Conservation (phyloP, 495 filamentous ascomycete species). For the Penicillium waksmanii region DNA sequence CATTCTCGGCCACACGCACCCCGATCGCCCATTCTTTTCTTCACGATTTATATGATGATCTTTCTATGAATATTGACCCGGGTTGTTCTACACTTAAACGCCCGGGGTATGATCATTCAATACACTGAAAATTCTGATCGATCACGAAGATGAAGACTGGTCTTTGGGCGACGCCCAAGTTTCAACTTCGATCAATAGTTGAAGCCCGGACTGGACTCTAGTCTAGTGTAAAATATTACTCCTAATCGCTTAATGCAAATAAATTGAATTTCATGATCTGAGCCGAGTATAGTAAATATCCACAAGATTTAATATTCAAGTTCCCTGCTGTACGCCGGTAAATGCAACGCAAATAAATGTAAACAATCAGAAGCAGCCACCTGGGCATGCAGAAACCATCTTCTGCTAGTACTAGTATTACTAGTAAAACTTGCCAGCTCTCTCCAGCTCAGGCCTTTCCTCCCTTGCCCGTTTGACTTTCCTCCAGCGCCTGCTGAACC, state of each 20-base stretch:
- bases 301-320: too few species aligned
- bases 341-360: too few species aligned
- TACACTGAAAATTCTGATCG: conserved; percentile 56
- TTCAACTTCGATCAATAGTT: too few species aligned
- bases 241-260: too few species aligned
- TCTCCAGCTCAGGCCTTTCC: conserved; percentile 7
- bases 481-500: conserved; percentile 47
- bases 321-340: too few species aligned
- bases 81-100: conserved; percentile 35
- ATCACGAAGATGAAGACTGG: conserved; percentile 25
- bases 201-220: too few species aligned
- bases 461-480: conserved; percentile 23
- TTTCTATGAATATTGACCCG: conserved; percentile 43
- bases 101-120: conserved; percentile 45
- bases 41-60: conserved; percentile 43
- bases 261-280: too few species aligned
- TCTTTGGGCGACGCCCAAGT: neutral
- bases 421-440: neutral
- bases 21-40: conserved; percentile 1
- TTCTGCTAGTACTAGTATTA: too few species aligned
- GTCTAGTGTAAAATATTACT: too few species aligned
- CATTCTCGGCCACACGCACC: neutral
- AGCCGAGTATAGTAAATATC: too few species aligned
- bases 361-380: too few species aligned
- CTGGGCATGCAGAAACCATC: too few species aligned